phyloP scores from a whole-genome alignment of 2,329 filamentous ascomycete genomes.

The Macroventuria anomochaeta region DNA sequence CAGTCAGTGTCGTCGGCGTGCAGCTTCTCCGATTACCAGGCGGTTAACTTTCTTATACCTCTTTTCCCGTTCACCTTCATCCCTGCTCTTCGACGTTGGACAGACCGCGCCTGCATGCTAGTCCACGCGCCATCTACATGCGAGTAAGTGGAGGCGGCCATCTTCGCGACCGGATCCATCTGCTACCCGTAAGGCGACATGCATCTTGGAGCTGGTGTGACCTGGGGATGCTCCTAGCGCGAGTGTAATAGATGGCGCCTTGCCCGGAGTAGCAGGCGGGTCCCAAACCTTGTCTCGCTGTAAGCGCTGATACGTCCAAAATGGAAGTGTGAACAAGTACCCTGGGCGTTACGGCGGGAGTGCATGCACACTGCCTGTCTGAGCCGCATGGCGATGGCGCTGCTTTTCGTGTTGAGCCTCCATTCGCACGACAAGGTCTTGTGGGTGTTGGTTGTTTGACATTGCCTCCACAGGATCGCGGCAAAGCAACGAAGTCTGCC shows the following conservation, averaged over 20 bases:
- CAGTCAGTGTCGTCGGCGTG: constrained; percentile 26
- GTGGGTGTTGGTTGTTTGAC: constrained; percentile 23
- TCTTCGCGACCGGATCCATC: constrained; percentile 24
- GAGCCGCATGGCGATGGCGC: constrained; percentile 42
- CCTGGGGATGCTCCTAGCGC: constrained; percentile 38
- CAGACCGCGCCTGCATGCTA: constrained; percentile 35
- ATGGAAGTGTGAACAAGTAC: constrained; percentile 28
- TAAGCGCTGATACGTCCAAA: constrained; percentile 40
- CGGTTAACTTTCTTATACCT: constrained; percentile 40
- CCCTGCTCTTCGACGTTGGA: constrained; percentile 36
- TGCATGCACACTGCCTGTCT: constrained; percentile 23
- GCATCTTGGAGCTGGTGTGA: constrained; percentile 12
- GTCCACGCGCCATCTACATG: constrained; percentile 41
- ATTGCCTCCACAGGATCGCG: constrained; percentile 29
- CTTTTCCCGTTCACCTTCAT: constrained; percentile 20
- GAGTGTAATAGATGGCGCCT: constrained; percentile 36
- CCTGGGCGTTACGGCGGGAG: constrained; percentile 27
- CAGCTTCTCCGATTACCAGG: constrained; percentile 18
- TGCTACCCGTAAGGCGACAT: constrained; percentile 26
- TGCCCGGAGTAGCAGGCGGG: constrained; percentile 30
- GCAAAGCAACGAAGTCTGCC: constrained; percentile 21
- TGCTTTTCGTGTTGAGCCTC: constrained; percentile 38
- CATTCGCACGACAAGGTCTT: constrained; percentile 32
- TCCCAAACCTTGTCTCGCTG: constrained; percentile 35
- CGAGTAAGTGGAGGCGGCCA: constrained; percentile 31